These are phyloP conservation scores for Cucumis cinereus DNA, from an alignment of 306 rosid species.

Conservation along the genomic window DNA sequence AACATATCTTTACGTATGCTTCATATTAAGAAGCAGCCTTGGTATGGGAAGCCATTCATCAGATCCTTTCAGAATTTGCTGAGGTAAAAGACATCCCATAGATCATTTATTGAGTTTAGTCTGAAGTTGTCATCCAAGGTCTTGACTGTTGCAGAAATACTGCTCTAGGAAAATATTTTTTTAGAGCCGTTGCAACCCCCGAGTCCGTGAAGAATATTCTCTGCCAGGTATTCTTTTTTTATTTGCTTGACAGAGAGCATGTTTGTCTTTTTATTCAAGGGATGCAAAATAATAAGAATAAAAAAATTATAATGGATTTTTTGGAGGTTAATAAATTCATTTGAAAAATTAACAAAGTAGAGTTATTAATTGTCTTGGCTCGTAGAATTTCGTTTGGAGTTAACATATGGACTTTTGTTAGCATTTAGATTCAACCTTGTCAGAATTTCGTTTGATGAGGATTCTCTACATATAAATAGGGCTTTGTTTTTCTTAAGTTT, in stretches of 20 bases:
- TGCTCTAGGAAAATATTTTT: constrained; percentile 56
- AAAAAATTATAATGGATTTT: background rate
- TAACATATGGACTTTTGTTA: background rate
- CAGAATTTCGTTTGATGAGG: background rate
- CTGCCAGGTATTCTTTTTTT: constrained; percentile 53
- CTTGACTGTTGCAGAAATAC: constrained; percentile 56
- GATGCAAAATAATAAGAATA: background rate
- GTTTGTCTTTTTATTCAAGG: background rate
- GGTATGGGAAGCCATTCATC: constrained; percentile 77
- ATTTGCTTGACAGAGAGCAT: background rate
- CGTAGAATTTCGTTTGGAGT: background rate
- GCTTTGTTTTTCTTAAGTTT: background rate
- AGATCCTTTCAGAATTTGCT: constrained; percentile 76
- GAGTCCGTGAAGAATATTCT: constrained; percentile 72
- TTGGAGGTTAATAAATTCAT: background rate
- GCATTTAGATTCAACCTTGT: background rate
- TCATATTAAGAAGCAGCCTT: constrained; percentile 88
- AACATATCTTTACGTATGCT: constrained; percentile 89
- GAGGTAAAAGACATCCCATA: constrained; percentile 31
- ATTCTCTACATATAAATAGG: background rate
- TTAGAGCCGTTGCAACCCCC: constrained; percentile 54
- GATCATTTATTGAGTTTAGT: constrained; percentile 12
- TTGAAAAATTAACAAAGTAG: background rate
- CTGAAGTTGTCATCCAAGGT: constrained; percentile 7
- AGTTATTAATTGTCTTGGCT: background rate